Base-by-base conservation (phyloP, 1,139 yeast species). In the Entelexis paramagnoliae region DNA sequence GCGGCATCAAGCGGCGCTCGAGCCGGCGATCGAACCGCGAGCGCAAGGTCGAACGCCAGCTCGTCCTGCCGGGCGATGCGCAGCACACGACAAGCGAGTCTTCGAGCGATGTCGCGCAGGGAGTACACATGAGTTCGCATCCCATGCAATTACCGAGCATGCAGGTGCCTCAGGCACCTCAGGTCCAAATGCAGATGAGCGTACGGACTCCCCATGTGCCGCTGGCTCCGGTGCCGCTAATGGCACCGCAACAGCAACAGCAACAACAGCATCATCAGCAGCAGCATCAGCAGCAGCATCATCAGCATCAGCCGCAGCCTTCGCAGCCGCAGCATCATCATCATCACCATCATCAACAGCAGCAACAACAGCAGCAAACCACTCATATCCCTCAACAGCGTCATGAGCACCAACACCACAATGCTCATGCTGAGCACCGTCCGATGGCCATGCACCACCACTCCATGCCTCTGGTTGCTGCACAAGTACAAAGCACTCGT, bases 1-100 rank as follows among this genome's bases (percentile, higher is more conserved):
- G 79, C 14, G 73, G 76, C 47, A 86, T 86, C 59, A 85, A 83
- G 63, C 72, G 95, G 55, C 71, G 95, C 44, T 69, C 73, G 0
- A 68, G 72, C 8, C 60, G 72, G 4, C 71, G 68, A 49, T 61
- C 47, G 9, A 46, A 30, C 19, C 46, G 47, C 8, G 47, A 55
- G 24, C 42, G 50, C 13, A 48, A 49, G 43, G 26, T 55, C 35
- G 57, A 55, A 36, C 56, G 51, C 16, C 57, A 55, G 24, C 46
- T 55, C 4, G 46, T 54, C 26, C 42, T 55, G 13, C 47, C 58
- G 16, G 22, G 33, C n/a, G 43, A 40, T 14, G 6, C 28, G 3
- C 28, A 20, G 16, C 41, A 14, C 17, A 13, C 26, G 10, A 16
- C 39, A 14, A 36, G 41, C 13, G 41, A 36, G 28, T 36, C 41